Percentiles rank a stretch among this genome's conserved stretches.
These are phyloP conservation scores for Simplicillium sp. DNA, from an alignment of 2,329 filamentous ascomycete genomes.

Conservation along the genomic window DNA sequence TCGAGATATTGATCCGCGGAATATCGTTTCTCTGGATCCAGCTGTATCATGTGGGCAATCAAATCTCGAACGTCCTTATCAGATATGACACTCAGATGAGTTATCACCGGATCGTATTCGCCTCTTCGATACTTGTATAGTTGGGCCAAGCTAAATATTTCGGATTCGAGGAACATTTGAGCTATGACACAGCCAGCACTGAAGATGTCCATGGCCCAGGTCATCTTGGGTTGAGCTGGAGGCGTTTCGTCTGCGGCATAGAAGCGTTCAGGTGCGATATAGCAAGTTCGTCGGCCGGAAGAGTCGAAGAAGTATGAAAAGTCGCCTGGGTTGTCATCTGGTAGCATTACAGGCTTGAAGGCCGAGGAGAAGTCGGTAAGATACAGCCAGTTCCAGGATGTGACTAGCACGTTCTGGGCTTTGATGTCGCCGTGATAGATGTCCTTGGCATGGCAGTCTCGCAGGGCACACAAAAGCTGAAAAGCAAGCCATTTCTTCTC, in stretches of 20 bases:
- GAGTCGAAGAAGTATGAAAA: constrained; percentile 98
- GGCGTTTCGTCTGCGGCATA: constrained; percentile 59
- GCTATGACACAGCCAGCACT: constrained; percentile 95
- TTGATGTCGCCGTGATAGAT: constrained; percentile 98
- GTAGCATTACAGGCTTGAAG: constrained; percentile 88
- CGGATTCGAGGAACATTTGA: constrained; percentile 87
- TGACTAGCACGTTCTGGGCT: constrained; percentile 92
- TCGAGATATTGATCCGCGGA: constrained; percentile 89
- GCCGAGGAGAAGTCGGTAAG: constrained; percentile 93
- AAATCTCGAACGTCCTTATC: constrained; percentile 81
- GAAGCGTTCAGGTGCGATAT: constrained; percentile 90
- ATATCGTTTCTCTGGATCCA: constrained; percentile 85
- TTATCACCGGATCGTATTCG: constrained; percentile 80
- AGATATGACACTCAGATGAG: constrained; percentile 75
- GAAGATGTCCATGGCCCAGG: constrained; percentile 98
- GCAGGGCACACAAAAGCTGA: constrained; percentile 82
- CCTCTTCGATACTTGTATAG: constrained; percentile 88
- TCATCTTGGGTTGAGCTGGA: constrained; percentile 49
- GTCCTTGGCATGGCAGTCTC: constrained; percentile 82
- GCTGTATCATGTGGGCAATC: constrained; percentile 91
- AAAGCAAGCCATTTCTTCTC: constrained; percentile 99
- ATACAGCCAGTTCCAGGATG: constrained; percentile 99
- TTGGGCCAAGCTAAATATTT: constrained; percentile 96
- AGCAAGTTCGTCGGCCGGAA: constrained; percentile 83
- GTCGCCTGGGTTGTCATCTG: constrained; percentile 92